Evolutionary conservation across 495 filamentous ascomycete species (phyloP).

Genomic region (Penicillium nucicola): DNA sequence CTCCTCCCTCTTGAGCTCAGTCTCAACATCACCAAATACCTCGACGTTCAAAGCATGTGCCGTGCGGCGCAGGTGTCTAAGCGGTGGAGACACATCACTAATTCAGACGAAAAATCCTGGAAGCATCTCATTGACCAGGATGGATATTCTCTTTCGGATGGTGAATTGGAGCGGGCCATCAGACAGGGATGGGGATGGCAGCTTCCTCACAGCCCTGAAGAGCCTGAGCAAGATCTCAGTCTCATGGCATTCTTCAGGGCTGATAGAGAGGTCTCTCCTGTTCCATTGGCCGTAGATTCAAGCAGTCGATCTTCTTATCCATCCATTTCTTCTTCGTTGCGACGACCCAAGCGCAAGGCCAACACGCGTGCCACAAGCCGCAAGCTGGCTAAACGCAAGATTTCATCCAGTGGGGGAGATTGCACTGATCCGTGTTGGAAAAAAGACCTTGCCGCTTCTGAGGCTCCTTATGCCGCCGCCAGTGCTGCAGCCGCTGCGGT

Average conservation of each 20-base stretch:
- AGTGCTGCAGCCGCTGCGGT: conserved; percentile 76
- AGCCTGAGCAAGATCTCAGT: conserved; percentile 78
- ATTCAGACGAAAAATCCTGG: conserved; percentile 93
- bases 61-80: conserved; percentile 91
- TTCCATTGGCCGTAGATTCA: conserved; percentile 23
- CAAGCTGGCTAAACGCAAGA: conserved; percentile 56
- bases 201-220: conserved; percentile 69
- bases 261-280: conserved; percentile 43
- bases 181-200: conserved; percentile 99
- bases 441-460: conserved; percentile 44
- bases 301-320: conserved; percentile 22
- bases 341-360: conserved; percentile 54
- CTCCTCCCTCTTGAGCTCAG: conserved; percentile 84
- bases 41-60: conserved; percentile 85
- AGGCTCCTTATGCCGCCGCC: conserved; percentile 84
- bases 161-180: conserved; percentile 83
- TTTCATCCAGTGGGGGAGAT: conserved; percentile 42
- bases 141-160: conserved; percentile 72
- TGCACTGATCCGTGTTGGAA: conserved; percentile 42
- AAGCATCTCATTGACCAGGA: conserved; percentile 87
- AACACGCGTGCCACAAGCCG: conserved; percentile 40
- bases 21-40: conserved; percentile 79
- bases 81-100: conserved; percentile 84
- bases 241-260: conserved; percentile 39
- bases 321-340: conserved; percentile 23